Conservation (phyloP, 2,329 filamentous ascomycete species). For the Fusarium pseudonygamai region DNA sequence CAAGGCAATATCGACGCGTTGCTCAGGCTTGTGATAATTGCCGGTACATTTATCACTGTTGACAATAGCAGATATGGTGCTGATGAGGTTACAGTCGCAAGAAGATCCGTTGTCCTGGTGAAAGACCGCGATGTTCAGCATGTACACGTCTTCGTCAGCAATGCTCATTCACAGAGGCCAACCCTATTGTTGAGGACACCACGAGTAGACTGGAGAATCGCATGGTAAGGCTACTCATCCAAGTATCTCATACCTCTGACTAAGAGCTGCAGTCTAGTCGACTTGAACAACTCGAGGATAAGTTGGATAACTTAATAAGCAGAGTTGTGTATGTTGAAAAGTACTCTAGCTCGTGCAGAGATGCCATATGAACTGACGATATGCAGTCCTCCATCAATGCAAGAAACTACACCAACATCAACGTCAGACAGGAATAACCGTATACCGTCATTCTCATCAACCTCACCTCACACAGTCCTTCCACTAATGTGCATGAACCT, state of each 20-base stretch:
- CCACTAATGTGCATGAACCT: too few relatives aligned
- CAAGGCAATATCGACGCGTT: slow-evolving; percentile 21
- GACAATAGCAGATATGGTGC: not conserved
- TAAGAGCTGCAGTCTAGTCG: slow-evolving; percentile 10
- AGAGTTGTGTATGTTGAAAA: slow-evolving; percentile 3
- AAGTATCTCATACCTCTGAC: rapidly evolving
- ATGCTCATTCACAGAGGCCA: slow-evolving; percentile 1
- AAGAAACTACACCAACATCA: slow-evolving; percentile 2
- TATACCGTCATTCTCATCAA: not conserved
- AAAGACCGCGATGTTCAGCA: slow-evolving; percentile 26
- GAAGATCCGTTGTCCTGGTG: slow-evolving; percentile 28
- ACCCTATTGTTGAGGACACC: not conserved
- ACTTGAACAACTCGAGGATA: slow-evolving; percentile 23
- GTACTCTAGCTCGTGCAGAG: rapidly evolving
- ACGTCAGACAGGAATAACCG: not conserved
- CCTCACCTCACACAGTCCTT: not conserved
- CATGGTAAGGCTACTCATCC: not conserved
- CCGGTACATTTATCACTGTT: not conserved
- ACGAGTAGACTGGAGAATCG: not conserved
- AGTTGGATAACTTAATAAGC: slow-evolving; percentile 21
- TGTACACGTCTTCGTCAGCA: slow-evolving; percentile 15
- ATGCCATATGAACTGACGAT: rapidly evolving
- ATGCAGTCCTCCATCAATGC: not conserved
- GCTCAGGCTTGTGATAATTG: slow-evolving; percentile 26
- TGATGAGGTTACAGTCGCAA: not conserved